Conservation (phyloP, 768 basidiomycete species). For the Tubosaeta sp. region DNA sequence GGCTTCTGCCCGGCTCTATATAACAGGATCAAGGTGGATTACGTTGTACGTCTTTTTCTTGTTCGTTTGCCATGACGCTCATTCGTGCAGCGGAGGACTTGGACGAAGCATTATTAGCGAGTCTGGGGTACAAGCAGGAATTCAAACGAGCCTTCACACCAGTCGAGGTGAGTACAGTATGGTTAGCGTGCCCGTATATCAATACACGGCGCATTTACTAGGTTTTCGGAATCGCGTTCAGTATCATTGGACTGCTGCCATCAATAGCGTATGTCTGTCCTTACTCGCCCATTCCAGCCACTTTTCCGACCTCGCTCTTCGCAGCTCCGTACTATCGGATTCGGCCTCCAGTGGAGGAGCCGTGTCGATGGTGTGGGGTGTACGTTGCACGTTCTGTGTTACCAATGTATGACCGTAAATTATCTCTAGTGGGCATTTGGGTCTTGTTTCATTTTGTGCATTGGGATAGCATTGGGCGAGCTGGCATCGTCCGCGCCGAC, state of each 20-base stretch:
- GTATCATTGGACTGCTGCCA: slow-evolving; percentile 61
- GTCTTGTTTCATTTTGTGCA: slow-evolving; percentile 32
- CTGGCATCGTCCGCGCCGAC: slow-evolving; percentile 37
- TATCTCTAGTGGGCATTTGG: slow-evolving; percentile 32
- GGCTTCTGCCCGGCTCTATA: neutral
- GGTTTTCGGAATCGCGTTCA: slow-evolving; percentile 68
- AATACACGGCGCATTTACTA: slow-evolving; percentile 24
- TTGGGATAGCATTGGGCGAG: slow-evolving; percentile 37
- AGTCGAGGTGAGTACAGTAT: slow-evolving; percentile 19
- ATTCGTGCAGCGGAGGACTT: slow-evolving; percentile 3
- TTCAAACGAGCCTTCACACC: slow-evolving; percentile 31
- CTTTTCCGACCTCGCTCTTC: neutral
- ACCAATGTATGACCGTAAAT: neutral
- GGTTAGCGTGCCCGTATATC: neutral
- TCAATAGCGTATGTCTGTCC: slow-evolving; percentile 50
- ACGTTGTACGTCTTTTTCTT: neutral
- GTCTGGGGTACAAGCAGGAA: slow-evolving; percentile 33
- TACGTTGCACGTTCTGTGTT: slow-evolving; percentile 11
- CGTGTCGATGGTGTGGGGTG: slow-evolving; percentile 41
- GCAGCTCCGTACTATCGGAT: slow-evolving; percentile 39
- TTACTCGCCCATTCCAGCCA: slow-evolving; percentile 8
- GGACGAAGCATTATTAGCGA: slow-evolving; percentile 26
- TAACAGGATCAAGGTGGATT: neutral
- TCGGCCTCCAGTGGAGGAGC: slow-evolving; percentile 46
- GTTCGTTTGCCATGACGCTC: neutral